These are phyloP conservation scores for Fusarium sp. DNA, from an alignment of 2,329 filamentous ascomycete species.

Conservation along the genomic window DNA sequence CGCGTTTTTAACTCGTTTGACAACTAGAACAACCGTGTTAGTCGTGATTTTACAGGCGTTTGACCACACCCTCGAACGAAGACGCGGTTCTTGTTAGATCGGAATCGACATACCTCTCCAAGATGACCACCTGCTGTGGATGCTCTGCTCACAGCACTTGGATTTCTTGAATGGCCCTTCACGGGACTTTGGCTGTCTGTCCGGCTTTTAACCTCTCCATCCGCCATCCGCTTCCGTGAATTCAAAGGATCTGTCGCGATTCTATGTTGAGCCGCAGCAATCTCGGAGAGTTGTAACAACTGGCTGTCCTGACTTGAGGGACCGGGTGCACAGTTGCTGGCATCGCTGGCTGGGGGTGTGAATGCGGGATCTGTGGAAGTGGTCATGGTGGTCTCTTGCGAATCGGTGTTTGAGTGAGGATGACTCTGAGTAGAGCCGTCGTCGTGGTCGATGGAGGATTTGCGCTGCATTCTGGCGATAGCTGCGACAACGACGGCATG, in stretches of 20 bases:
- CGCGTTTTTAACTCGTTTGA: slow-evolving; percentile 85
- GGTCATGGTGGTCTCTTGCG: slow-evolving; percentile 44
- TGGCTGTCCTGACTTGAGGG: slow-evolving; percentile 65
- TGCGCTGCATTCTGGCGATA: slow-evolving; percentile 33
- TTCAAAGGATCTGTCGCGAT: slow-evolving; percentile 54
- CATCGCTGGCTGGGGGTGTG: slow-evolving; percentile 45
- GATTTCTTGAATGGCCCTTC: slow-evolving; percentile 75
- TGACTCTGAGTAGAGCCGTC: slow-evolving; percentile 46
- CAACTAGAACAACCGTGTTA: slow-evolving; percentile 62
- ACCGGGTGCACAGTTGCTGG: slow-evolving; percentile 38
- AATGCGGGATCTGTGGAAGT: slow-evolving; percentile 43
- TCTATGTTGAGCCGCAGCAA: slow-evolving; percentile 67
- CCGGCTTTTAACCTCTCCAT: slow-evolving; percentile 75
- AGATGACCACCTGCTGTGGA: slow-evolving; percentile 76
- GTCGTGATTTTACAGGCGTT: slow-evolving; percentile 5
- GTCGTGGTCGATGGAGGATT: slow-evolving; percentile 37
- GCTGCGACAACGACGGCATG: slow-evolving; percentile 23
- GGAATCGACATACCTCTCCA: slow-evolving; percentile 73
- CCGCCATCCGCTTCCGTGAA: slow-evolving; percentile 80
- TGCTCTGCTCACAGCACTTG: slow-evolving; percentile 73
- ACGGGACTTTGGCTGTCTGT: slow-evolving; percentile 60
- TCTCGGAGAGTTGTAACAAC: slow-evolving; percentile 68
- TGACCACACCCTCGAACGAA: background rate
- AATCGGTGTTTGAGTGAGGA: slow-evolving; percentile 41
- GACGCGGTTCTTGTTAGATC: slow-evolving; percentile 1